Base-by-base conservation (phyloP, 805 yeast genomes). In the Candida saitoana region DNA sequence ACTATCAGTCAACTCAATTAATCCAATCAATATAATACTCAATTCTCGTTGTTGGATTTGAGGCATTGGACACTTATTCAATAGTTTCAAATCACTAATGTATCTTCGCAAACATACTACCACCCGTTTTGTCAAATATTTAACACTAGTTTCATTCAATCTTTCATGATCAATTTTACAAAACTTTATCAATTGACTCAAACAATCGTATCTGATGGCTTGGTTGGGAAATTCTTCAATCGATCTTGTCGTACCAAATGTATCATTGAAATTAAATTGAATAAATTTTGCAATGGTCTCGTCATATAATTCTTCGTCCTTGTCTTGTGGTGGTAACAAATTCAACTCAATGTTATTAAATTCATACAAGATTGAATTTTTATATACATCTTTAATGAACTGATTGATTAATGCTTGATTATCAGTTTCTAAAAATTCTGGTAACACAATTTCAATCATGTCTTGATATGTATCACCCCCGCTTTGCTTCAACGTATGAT, bases 11-110 rank as follows among this genome's bases (percentile, higher is more conserved):
- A 43, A 27, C 4, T 18, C 33, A 19, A 30, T 17, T 14, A 50
- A 48, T 6, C 85, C 84, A 3, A 57, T 44, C 18, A 82, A 49
- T 4, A 80, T 51, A 0, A 65, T 51, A 9, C 49, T 47, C n/a
- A 89, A 53, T 56, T 90, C 98, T 4, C 65, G 60, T 41, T 76
- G 76, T 49, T 87, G 87, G 5, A 85, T 59, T 31, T 74, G 69
- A 0, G 91, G 77, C 12, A 85, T 65, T 1, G 97, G 97, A 40
- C 75, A 75, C 22, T 59, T 66, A 27, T 80, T 77, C 4, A 82
- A 55, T 9, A 89, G 61, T 24, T 71, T 74, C 39, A 73, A 76
- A 48, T 85, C 89, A 12, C 83, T 77, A 5, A 85, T 65, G 46
- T 77, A 81, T 44, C 84, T 76, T 42, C 84, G 70, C 34, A 90